phyloP scores from a whole-genome alignment of 768 basidiomycete species.

The Boletus sensibilis region DNA sequence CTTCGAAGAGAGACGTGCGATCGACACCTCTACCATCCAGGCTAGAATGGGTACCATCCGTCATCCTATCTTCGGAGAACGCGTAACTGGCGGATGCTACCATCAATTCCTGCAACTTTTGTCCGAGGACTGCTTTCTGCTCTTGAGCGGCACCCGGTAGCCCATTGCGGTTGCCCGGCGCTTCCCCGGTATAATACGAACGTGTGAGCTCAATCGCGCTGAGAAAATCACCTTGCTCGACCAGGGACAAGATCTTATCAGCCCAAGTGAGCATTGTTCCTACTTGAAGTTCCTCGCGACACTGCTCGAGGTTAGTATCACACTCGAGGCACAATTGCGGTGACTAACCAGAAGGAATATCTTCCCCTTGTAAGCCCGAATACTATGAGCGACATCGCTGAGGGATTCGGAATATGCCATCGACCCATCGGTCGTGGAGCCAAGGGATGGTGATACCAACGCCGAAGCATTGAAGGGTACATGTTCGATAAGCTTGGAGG shows the following conservation, averaged over 20 bases:
- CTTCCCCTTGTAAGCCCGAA: slow-evolving; percentile 85
- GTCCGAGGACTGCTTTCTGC: slow-evolving; percentile 64
- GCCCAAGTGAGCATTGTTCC: slow-evolving; percentile 94
- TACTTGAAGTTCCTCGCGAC: slow-evolving; percentile 63
- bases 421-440: slow-evolving; percentile 45
- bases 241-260: slow-evolving; percentile 81
- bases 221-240: slow-evolving; percentile 85
- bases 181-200: slow-evolving; percentile 75
- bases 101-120: slow-evolving; percentile 81
- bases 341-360: slow-evolving; percentile 80
- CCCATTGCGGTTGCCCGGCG: slow-evolving; percentile 83
- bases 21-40: slow-evolving; percentile 90
- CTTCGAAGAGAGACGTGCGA: slow-evolving; percentile 86
- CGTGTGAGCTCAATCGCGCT: slow-evolving; percentile 85
- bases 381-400: slow-evolving; percentile 61
- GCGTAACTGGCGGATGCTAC: slow-evolving; percentile 82
- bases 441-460: slow-evolving; percentile 54
- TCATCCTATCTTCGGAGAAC: slow-evolving; percentile 95
- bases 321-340: background rate
- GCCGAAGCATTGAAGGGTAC: slow-evolving; percentile 55
- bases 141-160: slow-evolving; percentile 68
- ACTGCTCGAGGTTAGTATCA: slow-evolving; percentile 40
- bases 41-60: slow-evolving; percentile 79
- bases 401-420: slow-evolving; percentile 49
- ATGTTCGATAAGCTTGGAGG: slow-evolving; percentile 59